Base-by-base conservation (phyloP, 495 filamentous ascomycete species). In the Hyaloscypha bicolor region DNA sequence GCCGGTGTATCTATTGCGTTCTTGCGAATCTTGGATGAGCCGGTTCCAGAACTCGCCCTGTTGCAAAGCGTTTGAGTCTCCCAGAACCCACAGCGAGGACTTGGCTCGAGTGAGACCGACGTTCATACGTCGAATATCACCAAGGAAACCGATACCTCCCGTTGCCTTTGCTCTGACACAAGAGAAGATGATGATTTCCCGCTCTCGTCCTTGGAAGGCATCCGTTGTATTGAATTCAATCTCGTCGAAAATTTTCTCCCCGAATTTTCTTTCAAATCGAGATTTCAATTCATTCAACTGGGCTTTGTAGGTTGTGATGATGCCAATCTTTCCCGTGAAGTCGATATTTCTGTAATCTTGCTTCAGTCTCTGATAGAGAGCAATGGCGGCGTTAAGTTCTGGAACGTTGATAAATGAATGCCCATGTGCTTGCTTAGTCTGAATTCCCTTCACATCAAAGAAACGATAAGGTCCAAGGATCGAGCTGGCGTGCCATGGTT, bases 221-320 rank as follows among this genome's bases (percentile, higher is more conserved):
- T 99, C 95, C 2, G 96, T 97, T 4, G 95, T 99, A 74, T 99
- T 99, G 82, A 98, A 98, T 67, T 99, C 95, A 60, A 99, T 87
- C 45, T 81, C 86, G 37, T 89, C 88, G 25, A 90, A 83, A 68
- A 99, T 93, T 11, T 74, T 75, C 0, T 91, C 85, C 16, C 95
- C 94, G 74, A 90, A 97, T 48, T 79, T 80, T 11, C 82, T 77
- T 2, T 82, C 76, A 73, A 99, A 98, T 8, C 85, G 83, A 14
- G 81, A 78, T 65, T 90, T 92, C 59, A 99, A 83, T 74, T 93
- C 86, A 59, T 82, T 85, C n/a, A 98, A 79, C 73, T 99, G 95
- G 37, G 90, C 91, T 72, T 97, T 97, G 76, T 99, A 99, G 0
- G 94, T 95, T 0, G 95, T 97, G 74, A 99, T 98, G 75, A 99